phyloP scores from a whole-genome alignment of 495 filamentous ascomycete species.

The Geoglossum glabrum region DNA sequence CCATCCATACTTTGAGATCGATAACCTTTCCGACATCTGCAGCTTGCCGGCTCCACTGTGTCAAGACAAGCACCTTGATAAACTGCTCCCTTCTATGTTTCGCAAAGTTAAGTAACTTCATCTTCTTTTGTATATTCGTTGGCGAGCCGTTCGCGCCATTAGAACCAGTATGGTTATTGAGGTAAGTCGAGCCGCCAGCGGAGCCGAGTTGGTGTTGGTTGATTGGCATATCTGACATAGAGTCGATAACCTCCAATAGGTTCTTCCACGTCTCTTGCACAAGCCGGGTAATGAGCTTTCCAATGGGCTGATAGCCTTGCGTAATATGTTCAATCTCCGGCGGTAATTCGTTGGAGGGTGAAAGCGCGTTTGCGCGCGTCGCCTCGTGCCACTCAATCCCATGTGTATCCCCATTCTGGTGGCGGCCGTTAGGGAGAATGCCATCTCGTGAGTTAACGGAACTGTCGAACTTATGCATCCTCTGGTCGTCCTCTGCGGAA shows the following conservation, averaged over 20 bases:
- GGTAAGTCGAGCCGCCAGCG: constrained; percentile 19
- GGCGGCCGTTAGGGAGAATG: neutral
- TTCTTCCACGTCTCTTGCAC: constrained; percentile 66
- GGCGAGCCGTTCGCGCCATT: constrained; percentile 35
- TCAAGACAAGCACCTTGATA: constrained; percentile 76
- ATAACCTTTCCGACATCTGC: constrained; percentile 61
- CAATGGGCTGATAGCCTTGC: constrained; percentile 48
- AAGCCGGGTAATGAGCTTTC: constrained; percentile 48
- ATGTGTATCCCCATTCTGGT: neutral
- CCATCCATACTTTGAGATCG: constrained; percentile 57
- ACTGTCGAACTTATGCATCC: neutral
- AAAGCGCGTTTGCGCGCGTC: neutral
- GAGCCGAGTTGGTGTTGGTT: constrained; percentile 1
- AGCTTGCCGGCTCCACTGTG: constrained; percentile 67
- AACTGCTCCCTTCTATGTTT: constrained; percentile 47
- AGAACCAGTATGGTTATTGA: constrained; percentile 22
- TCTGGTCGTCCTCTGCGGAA: neutral
- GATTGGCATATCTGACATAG: constrained; percentile 43
- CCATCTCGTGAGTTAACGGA: neutral
- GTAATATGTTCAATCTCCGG: constrained; percentile 69
- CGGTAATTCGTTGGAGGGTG: constrained; percentile 19
- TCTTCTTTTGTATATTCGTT: constrained; percentile 61
- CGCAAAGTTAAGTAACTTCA: constrained; percentile 51
- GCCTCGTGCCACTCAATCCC: neutral
- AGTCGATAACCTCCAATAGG: constrained; percentile 46